Evolutionary conservation across 2,329 filamentous ascomycete species (phyloP).

Genomic region (Ceratocystis ficicola): DNA sequence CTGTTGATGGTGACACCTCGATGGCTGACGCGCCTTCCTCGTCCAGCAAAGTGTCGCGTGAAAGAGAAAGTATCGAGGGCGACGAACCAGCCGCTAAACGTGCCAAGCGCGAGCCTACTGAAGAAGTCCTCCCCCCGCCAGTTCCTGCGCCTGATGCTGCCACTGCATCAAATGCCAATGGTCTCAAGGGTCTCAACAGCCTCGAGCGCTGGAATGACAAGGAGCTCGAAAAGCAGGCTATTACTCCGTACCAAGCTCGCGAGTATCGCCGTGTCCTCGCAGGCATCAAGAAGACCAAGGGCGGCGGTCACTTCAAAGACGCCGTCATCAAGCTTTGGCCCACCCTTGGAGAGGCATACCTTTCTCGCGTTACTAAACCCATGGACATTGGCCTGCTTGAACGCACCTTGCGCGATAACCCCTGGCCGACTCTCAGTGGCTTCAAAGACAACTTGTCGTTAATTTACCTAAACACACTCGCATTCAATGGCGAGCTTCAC

Average conservation of each 20-base stretch:
- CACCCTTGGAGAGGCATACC: constrained; percentile 60
- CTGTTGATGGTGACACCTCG: constrained; percentile 25
- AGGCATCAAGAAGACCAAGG: constrained; percentile 75
- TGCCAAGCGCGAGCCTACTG: constrained; percentile 55
- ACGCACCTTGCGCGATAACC: constrained; percentile 56
- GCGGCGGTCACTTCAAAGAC: constrained; percentile 60
- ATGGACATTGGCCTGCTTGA: constrained; percentile 83
- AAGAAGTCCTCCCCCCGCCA: constrained; percentile 28
- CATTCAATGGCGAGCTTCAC: constrained; percentile 74
- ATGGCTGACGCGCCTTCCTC: constrained; percentile 35
- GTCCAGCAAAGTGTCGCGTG: constrained; percentile 53
- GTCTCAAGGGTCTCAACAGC: constrained; percentile 27
- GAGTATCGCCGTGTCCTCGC: constrained; percentile 55
- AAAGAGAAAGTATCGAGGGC: constrained; percentile 61
- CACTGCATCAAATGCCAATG: constrained; percentile 21
- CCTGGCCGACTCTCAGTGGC: constrained; percentile 56
- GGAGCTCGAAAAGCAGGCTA: constrained; percentile 35
- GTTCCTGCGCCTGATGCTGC: constrained; percentile 25
- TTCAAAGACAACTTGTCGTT: constrained; percentile 64
- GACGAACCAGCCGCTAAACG: constrained; percentile 65
- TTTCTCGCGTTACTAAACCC: constrained; percentile 56
- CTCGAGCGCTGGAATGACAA: constrained; percentile 34
- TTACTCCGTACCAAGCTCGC: constrained; percentile 48
- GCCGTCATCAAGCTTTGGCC: constrained; percentile 69
- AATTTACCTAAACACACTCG: constrained; percentile 64